Evolutionary conservation across 2,329 filamentous ascomycete species (phyloP).

Genomic region (Microcera coccophila): DNA sequence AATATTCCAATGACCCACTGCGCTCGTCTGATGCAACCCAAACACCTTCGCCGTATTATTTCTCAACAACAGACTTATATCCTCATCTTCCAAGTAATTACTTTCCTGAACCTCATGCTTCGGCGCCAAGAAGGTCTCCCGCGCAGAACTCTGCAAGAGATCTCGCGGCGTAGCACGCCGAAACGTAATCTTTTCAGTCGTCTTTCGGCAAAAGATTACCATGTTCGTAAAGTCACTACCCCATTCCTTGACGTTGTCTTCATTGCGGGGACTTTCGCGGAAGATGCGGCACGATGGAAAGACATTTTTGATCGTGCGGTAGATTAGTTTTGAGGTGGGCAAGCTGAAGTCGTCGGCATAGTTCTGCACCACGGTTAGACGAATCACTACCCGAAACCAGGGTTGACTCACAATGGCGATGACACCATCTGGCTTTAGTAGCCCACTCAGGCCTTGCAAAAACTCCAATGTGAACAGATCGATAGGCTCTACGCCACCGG

Average conservation of each 20-base stretch:
- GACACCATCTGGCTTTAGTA: conserved; percentile 74
- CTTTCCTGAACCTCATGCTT: conserved; percentile 61
- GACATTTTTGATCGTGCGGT: conserved; percentile 74
- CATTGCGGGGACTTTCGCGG: conserved; percentile 64
- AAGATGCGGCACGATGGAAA: conserved; percentile 92
- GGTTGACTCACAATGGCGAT: conserved; percentile 74
- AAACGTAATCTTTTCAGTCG: conserved; percentile 55
- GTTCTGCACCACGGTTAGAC: conserved; percentile 55
- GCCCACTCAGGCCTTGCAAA: conserved; percentile 61
- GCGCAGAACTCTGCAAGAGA: conserved; percentile 65
- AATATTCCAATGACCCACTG: conserved; percentile 81
- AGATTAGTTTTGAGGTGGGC: conserved; percentile 70
- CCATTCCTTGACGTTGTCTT: conserved; percentile 43
- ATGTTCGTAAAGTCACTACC: conserved; percentile 85
- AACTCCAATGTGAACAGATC: conserved; percentile 86
- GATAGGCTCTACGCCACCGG: conserved; percentile 87
- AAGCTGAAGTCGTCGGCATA: conserved; percentile 86
- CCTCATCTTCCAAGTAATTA: conserved; percentile 44
- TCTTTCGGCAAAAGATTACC: conserved; percentile 87
- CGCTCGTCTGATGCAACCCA: conserved; percentile 70
- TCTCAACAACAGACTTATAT: conserved; percentile 52
- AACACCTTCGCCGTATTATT: conserved; percentile 65
- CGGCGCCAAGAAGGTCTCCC: conserved; percentile 68
- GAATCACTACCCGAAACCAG: neutral
- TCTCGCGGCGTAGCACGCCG: conserved; percentile 62